phyloP scores from a whole-genome alignment of 2,329 filamentous ascomycete species.

The Trichoderma citrinoviride region DNA sequence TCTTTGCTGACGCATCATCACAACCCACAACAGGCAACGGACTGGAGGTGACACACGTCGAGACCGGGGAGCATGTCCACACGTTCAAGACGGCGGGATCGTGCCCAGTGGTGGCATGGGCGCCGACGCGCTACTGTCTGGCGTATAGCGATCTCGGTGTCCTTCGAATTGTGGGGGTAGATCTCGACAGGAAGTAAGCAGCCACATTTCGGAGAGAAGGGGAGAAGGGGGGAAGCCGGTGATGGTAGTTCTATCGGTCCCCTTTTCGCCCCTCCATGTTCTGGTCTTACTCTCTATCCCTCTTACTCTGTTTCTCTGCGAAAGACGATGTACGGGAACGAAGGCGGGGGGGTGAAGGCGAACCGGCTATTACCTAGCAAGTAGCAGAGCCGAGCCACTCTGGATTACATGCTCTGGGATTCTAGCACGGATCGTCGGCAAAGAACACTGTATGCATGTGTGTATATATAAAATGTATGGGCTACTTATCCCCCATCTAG shows the following conservation, averaged over 20 bases:
- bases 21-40: constrained; percentile 53
- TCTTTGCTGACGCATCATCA: constrained; percentile 2
- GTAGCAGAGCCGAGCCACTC: neutral
- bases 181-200: constrained; percentile 42
- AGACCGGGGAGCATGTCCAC: constrained; percentile 70
- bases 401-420: neutral
- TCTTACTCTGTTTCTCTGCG: neutral
- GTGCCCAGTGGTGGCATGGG: constrained; percentile 70
- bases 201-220: neutral
- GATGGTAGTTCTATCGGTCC: neutral
- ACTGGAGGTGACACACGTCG: constrained; percentile 67
- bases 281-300: neutral
- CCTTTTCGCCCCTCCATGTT: neutral
- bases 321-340: neutral
- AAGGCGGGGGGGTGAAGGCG: neutral
- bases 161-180: constrained; percentile 65
- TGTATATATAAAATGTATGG: no score
- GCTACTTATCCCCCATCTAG: no score
- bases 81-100: constrained; percentile 66
- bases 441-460: neutral
- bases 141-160: constrained; percentile 70
- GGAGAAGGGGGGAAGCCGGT: neutral
- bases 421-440: constrained; percentile 1
- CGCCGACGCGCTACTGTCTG: constrained; percentile 69
- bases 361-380: no score